Evolutionary conservation across 352 stramenopile genomes (phyloP).

Genomic region (Pythium graminicola): DNA sequence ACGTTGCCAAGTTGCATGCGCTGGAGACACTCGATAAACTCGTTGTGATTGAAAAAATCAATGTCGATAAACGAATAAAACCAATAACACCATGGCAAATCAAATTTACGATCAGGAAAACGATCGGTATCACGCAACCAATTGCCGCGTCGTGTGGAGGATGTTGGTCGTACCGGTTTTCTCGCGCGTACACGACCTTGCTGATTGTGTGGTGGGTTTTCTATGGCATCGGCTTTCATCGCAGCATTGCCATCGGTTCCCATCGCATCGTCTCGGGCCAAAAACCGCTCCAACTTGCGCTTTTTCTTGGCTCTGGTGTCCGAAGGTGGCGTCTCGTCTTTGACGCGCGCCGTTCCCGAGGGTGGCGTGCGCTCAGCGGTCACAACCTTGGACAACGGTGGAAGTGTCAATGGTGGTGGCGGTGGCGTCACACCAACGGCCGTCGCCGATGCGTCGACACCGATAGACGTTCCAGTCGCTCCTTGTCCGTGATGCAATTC

Average conservation of each 20-base stretch:
- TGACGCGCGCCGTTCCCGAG: background rate
- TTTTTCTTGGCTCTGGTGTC: conserved; percentile 33
- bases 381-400: background rate
- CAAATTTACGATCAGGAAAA: conserved; percentile 24
- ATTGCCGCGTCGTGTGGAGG: background rate
- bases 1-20: conserved; percentile 63
- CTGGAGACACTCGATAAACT: conserved; percentile 67
- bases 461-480: background rate
- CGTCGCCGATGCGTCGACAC: background rate
- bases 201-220: background rate
- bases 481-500: conserved; percentile 10
- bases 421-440: background rate
- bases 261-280: conserved; percentile 19
- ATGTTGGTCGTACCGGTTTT: conserved; percentile 10
- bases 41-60: conserved; percentile 70
- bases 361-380: background rate
- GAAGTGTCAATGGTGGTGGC: background rate
- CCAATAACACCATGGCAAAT: conserved; percentile 64
- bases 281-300: conserved; percentile 37
- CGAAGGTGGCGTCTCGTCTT: conserved; percentile 7
- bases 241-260: background rate
- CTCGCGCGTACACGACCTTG: background rate
- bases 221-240: background rate
- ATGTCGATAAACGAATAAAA: conserved; percentile 60
- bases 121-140: background rate